A percentile compares a stretch with the other conserved stretches of the same genome.
Evolutionary conservation across 1,139 yeast genomes (phyloP).

Genomic region (Spathaspora sp.): DNA sequence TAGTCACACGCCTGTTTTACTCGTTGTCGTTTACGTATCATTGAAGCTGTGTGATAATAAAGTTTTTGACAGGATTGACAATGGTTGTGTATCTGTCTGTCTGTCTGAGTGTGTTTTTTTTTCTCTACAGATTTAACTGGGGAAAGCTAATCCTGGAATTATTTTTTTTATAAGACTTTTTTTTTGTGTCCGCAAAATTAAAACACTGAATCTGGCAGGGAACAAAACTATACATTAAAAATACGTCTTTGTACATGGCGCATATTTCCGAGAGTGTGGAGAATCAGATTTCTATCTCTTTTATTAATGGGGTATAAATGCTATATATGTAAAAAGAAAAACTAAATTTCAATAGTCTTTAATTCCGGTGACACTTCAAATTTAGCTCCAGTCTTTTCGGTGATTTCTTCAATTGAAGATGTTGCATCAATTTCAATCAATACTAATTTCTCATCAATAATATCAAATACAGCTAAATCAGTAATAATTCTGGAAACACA

Average conservation of each 20-base stretch:
- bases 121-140: background rate
- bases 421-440: conserved; percentile 42
- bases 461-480: conserved; percentile 50
- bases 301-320: no score
- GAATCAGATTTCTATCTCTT: no score
- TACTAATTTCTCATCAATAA: conserved; percentile 32
- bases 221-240: background rate
- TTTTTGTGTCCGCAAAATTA: no score
- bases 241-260: background rate
- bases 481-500: conserved; percentile 50
- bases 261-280: background rate
- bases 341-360: conserved; percentile 15
- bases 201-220: background rate
- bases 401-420: conserved; percentile 39
- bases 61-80: no score
- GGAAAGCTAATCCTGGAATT: background rate
- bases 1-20: conserved; percentile 26
- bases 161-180: background rate
- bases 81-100: background rate
- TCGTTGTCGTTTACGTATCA: conserved; percentile 14
- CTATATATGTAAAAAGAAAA: no score
- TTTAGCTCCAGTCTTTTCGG: conserved; percentile 38
- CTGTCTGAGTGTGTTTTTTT: background rate
- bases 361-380: conserved; percentile 34
- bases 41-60: background rate